Evolutionary conservation across 345 rosid species (phyloP), one percentile per base, ranked within the genome.

Genomic region (Salix suchowensis): DNA sequence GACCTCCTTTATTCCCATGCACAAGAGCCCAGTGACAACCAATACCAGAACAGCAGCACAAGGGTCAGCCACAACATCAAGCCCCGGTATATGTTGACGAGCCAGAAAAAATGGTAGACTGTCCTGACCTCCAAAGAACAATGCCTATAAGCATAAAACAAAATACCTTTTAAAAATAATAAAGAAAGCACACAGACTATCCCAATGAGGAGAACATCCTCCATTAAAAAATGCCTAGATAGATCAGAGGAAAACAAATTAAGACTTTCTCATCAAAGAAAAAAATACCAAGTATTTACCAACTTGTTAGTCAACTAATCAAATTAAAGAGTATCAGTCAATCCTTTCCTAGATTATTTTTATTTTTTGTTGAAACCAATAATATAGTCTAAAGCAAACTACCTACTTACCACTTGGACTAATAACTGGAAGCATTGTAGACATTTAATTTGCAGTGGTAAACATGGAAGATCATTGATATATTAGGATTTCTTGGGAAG

Each of bases 1-100:
- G 84, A 93, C 99, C 98, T 96, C 99, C 88, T 96, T 96, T 77
- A 96, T 93, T 84, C 99, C 99, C 60, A 89, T 81, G 37, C 99
- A 96, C 89, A 96, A 79, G 62, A 96, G 92, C 82, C 96, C 99
- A 50, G 97, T 91, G 48, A 92, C 98, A 55, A 91, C 23, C 71
- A 92, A 77, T 28, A 96, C 98, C 50, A 96, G 83, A 79, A 90
- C 15, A 71, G 94, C 90, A 75, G 99, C 97, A 86, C 96, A 92
- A 18, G 99, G 99, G 73, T 96, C 99, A 46, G 93, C 94, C 78
- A 89, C 88, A 76, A 96, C 67, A 74, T 89, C 96, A 67, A 96
- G 87, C 65, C 92, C 91, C 60, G 97, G 99, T 77, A 96, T 92
- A 14, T 88, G 85, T 5, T 92, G 97, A 39, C 97, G 98, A 7